Evolutionary conservation across 352 stramenopile genomes (phyloP), one percentile per base, ranked within the genome.

Genomic region (Phytopythium kandeliae): DNA sequence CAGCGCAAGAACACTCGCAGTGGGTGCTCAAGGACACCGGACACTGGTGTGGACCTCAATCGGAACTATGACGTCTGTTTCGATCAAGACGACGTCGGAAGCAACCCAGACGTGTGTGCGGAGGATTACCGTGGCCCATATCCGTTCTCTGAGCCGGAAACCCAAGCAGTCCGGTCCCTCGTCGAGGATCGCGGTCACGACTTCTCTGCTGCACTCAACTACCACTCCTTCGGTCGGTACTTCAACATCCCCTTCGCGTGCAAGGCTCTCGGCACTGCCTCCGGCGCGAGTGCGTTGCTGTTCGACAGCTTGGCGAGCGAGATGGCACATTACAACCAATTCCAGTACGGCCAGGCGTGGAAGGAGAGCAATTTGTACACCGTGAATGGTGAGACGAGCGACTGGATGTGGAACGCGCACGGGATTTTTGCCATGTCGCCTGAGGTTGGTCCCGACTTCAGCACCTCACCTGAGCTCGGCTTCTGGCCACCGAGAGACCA

Each of bases 41-140:
- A 89, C 45, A 64, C 62, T 38, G 79, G 77, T 9, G 81, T 94
- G 13, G 84, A 94, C 41, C 60, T 94, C 26, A 94, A 94, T 37
- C 81, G 84, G 17, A 94, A 94, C 54, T 94, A 94, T 51, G 81
- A 90, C 49, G 67, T 84, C 10, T 94, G 84, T 51, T 94, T 92
- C 47, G 59, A 52, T 13, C 55, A 69, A 30, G 81, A 94, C 42
- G 52, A 51, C 16, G 63, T 79, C 4, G 84, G 84, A 5, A 92
- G 80, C 57, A 89, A 69, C 54, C 77, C 65, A 10, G 42, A 85
- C 0, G 67, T 70, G 6, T 94, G 84, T 48, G 74, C 67, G 10
- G 84, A 94, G 48, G 84, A 94, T 25, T 94, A 81, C 49, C 75
- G 79, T 12, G 84, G 84, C 0, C 57, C 69, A 3, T 60, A 38